phyloP scores from a whole-genome alignment of 164 flowering plant species.

The Nelumbo lutea region DNA sequence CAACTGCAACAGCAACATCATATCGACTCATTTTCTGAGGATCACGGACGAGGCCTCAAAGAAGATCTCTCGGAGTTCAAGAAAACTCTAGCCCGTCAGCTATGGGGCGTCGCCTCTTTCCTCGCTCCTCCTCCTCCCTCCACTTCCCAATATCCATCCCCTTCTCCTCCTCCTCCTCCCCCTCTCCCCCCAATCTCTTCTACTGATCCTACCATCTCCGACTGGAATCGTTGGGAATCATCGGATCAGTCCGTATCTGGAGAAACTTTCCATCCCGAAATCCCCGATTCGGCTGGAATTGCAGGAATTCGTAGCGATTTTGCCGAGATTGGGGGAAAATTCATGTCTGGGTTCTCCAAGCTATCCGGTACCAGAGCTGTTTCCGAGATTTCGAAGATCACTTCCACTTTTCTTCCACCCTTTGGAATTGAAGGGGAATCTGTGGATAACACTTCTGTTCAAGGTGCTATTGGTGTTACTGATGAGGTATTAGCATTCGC shows the following conservation, averaged over 20 bases:
- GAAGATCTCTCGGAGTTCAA: conserved; percentile 76
- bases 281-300: conserved; percentile 20
- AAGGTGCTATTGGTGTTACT: conserved; percentile 55
- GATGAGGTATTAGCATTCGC: conserved; percentile 87
- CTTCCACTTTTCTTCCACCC: conserved; percentile 30
- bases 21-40: conserved; percentile 13
- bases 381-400: conserved; percentile 39
- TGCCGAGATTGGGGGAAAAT: conserved; percentile 38
- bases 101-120: conserved; percentile 86
- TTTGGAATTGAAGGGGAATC: conserved; percentile 24
- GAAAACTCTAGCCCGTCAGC: conserved; percentile 73
- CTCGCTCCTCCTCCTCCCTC: conserved; percentile 61
- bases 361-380: conserved; percentile 22
- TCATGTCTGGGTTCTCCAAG: conserved; percentile 26
- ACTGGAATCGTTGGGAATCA: conserved; percentile 19
- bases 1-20: not conserved
- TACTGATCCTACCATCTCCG: conserved; percentile 12
- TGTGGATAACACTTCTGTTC: conserved; percentile 22
- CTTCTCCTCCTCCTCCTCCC: conserved; percentile 11
- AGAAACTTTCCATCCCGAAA: conserved; percentile 15
- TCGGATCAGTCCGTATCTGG: conserved; percentile 24
- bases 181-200: not conserved
- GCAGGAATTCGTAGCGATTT: conserved; percentile 28
- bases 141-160: conserved; percentile 22
- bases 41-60: conserved; percentile 61